Evolutionary conservation across 1,284 basidiomycete genomes (phyloP).

Genomic region (Tausonia pullulans): DNA sequence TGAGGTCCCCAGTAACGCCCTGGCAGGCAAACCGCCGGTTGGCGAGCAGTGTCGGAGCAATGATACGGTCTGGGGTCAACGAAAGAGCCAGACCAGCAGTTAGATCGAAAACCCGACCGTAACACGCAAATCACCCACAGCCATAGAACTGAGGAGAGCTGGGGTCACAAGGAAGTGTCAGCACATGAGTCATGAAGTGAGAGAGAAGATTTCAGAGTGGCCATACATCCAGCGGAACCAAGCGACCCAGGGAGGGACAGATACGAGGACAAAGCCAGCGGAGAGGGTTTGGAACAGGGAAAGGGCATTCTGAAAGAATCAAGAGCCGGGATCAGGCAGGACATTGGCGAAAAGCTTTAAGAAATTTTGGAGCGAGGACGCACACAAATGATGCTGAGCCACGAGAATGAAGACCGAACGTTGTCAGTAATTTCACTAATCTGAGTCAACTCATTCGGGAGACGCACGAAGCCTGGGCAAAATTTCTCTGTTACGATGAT

Average conservation of each 20-base stretch:
- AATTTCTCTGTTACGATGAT: constrained; percentile 22
- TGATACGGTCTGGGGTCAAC: constrained; percentile 29
- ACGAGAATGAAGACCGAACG: neutral
- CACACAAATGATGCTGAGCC: neutral
- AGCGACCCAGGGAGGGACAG: constrained; percentile 35
- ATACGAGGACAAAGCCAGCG: constrained; percentile 31
- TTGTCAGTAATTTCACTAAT: no score
- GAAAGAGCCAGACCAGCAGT: neutral
- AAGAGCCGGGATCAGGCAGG: no score
- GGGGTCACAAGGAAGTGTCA: neutral
- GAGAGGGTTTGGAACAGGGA: constrained; percentile 28
- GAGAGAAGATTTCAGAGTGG: no score
- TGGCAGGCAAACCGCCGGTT: constrained; percentile 36
- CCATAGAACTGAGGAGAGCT: constrained; percentile 28
- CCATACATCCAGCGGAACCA: constrained; percentile 36
- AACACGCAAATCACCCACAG: constrained; percentile 20
- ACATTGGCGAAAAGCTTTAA: no score
- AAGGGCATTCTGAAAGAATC: constrained; percentile 20
- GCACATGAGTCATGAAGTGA: neutral
- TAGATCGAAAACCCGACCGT: constrained; percentile 15
- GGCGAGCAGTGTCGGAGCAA: constrained; percentile 34
- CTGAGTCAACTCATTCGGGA: no score
- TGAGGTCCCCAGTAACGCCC: constrained; percentile 27
- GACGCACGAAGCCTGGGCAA: constrained; percentile 30
- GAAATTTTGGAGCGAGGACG: no score